phyloP scores from a whole-genome alignment of 306 rosid genomes.

The Sechiopsis laciniata region DNA sequence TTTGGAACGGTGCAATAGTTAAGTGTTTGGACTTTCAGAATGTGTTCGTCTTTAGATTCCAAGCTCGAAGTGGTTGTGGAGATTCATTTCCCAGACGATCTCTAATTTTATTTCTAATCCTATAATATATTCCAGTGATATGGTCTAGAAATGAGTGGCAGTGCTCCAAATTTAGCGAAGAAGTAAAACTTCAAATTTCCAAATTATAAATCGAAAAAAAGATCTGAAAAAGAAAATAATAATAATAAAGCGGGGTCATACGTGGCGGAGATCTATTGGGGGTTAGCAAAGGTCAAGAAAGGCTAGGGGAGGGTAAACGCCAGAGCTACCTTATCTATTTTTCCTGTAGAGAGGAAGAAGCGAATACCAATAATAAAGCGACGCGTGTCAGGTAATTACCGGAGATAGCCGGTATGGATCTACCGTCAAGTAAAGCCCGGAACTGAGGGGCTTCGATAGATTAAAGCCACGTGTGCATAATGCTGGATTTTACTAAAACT shows the following conservation, averaged over 20 bases:
- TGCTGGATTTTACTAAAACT: not conserved
- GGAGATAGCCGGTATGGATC: not conserved
- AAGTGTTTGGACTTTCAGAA: too few species aligned
- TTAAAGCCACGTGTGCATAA: conserved; percentile 13
- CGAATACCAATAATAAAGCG: not conserved
- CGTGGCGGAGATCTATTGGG: conserved; percentile 9
- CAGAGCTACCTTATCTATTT: conserved; percentile 6
- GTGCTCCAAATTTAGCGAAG: too few species aligned
- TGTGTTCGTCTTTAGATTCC: too few species aligned
- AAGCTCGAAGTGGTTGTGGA: too few species aligned
- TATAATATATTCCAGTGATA: too few species aligned
- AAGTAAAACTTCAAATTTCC: too few species aligned
- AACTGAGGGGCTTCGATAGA: not conserved
- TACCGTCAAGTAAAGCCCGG: not conserved
- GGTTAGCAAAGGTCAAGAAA: not conserved
- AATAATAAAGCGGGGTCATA: not conserved
- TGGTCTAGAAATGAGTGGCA: too few species aligned
- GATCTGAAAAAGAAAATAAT: not conserved
- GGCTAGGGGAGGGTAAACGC: not conserved
- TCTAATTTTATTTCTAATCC: too few species aligned
- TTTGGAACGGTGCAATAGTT: too few species aligned
- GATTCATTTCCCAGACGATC: too few species aligned
- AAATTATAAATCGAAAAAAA: too few species aligned
- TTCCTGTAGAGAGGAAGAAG: not conserved
- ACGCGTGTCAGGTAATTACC: not conserved